phyloP scores from a whole-genome alignment of 176 grass and related monocot genomes.

The Cocos nucifera region DNA sequence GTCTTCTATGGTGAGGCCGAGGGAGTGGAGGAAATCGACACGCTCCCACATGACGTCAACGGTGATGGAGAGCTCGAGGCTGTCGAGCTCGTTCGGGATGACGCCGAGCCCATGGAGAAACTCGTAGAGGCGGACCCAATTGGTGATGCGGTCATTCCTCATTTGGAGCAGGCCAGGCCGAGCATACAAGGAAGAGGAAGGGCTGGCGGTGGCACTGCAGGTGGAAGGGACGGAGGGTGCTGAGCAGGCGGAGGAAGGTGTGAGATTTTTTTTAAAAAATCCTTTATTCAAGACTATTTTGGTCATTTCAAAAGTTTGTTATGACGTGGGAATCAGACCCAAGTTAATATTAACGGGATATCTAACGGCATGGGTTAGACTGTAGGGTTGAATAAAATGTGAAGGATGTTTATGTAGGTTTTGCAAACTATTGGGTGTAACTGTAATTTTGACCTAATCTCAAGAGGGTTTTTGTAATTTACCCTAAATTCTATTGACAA shows the following conservation, averaged over 20 bases:
- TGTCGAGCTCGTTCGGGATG: constrained; percentile 47
- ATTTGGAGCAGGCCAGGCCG: constrained; percentile 60
- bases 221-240: constrained; percentile 19
- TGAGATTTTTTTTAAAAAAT: neutral
- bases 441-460: no score
- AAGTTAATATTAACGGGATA: no score
- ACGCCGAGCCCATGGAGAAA: constrained; percentile 29
- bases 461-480: no score
- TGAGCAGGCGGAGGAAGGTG: constrained; percentile 17
- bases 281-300: no score
- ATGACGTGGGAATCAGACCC: no score
- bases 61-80: constrained; percentile 68
- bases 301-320: no score
- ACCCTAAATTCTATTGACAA: no score
- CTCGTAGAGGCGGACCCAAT: constrained; percentile 43
- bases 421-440: no score
- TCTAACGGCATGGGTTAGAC: no score
- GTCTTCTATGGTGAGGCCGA: constrained; percentile 28
- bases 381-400: no score
- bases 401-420: no score
- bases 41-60: constrained; percentile 70
- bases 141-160: constrained; percentile 37
- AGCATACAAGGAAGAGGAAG: constrained; percentile 39
- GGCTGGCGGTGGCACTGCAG: neutral
- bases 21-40: constrained; percentile 44